Evolutionary conservation across 768 basidiomycete genomes (phyloP).

Genomic region (Pleurotus ostreatus): DNA sequence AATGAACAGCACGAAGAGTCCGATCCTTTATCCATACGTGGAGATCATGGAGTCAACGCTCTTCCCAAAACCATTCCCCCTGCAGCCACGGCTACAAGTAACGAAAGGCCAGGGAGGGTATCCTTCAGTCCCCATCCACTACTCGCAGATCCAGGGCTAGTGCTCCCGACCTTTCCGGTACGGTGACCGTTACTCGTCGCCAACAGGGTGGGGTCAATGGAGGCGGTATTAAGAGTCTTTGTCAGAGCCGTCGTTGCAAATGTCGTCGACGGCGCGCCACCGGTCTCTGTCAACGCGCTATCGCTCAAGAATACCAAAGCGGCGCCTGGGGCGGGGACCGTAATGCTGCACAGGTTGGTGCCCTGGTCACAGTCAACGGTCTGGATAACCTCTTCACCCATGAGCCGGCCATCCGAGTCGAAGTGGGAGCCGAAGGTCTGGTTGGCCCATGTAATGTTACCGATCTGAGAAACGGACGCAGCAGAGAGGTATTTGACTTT

Average conservation of each 20-base stretch:
- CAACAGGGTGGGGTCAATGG: conserved; percentile 49
- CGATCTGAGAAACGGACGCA: conserved; percentile 51
- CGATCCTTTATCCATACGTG: no score
- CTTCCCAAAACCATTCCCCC: conserved; percentile 1
- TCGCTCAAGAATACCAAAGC: conserved; percentile 70
- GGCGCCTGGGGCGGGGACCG: conserved; percentile 66
- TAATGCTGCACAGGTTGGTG: conserved; percentile 51
- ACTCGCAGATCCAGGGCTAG: conserved; percentile 25
- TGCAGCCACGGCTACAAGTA: conserved; percentile 1
- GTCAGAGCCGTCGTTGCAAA: conserved; percentile 60
- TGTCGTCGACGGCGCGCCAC: conserved; percentile 30
- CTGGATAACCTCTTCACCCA: conserved; percentile 49
- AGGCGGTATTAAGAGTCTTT: conserved; percentile 46
- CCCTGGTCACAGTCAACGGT: conserved; percentile 56
- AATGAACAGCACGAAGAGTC: no score
- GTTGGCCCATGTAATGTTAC: conserved; percentile 74
- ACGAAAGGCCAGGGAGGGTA: background rate
- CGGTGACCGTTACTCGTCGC: conserved; percentile 61
- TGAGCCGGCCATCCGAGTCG: conserved; percentile 63
- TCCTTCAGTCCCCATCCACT: conserved; percentile 5
- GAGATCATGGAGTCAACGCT: background rate
- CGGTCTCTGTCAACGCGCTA: conserved; percentile 26
- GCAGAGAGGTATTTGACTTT: conserved; percentile 59
- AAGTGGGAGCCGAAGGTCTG: conserved; percentile 62
- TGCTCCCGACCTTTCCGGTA: conserved; percentile 31